phyloP scores from a whole-genome alignment of 2,329 filamentous ascomycete genomes.

The Calonectria pseudoturangicola region DNA sequence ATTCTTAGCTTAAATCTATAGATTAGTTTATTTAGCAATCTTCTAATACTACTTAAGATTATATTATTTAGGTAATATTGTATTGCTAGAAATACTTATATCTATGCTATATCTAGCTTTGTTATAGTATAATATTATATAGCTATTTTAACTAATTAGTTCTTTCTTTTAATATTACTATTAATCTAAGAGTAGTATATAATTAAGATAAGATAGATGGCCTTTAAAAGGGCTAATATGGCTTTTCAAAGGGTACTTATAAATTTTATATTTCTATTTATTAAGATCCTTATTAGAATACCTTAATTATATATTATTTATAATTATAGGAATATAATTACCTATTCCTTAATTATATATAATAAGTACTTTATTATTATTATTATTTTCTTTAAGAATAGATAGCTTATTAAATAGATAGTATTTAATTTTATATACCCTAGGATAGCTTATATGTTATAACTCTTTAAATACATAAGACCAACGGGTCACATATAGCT shows the following conservation, averaged over 20 bases:
- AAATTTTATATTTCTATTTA: not conserved
- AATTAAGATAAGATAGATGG: too few species aligned
- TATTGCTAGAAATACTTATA: not conserved
- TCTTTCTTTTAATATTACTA: not conserved
- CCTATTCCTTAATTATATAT: not conserved
- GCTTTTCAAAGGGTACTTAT: not conserved
- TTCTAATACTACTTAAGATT: not conserved
- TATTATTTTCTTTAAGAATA: conserved; percentile 1
- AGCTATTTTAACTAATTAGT: not conserved
- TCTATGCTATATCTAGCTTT: not conserved
- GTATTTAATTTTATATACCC: not conserved
- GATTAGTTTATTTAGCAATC: not conserved
- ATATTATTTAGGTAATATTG: not conserved
- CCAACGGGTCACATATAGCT: too few species aligned
- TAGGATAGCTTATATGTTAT: too few species aligned
- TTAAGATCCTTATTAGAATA: not conserved
- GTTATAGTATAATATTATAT: not conserved
- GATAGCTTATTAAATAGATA: not conserved
- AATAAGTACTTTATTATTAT: not conserved
- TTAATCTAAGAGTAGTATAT: too few species aligned
- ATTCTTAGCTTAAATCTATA: not conserved
- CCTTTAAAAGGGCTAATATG: too few species aligned
- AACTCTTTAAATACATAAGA: too few species aligned
- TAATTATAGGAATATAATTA: not conserved
- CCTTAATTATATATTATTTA: not conserved